Evolutionary conservation across 495 filamentous ascomycete genomes (phyloP).

Genomic region (Daldinia loculata): DNA sequence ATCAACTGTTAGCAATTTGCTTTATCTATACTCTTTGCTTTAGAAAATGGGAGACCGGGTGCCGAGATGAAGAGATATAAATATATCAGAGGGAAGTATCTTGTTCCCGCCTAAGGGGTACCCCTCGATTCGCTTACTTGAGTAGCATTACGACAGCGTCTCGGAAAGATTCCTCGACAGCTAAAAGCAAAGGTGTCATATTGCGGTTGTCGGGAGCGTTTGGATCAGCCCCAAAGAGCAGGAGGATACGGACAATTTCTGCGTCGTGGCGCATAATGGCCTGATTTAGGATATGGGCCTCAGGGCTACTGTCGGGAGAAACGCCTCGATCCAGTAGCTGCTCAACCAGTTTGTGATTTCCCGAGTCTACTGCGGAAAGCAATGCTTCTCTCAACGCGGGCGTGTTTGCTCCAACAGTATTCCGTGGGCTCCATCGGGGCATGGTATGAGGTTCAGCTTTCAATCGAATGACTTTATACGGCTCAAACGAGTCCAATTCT

Average conservation of each 20-base stretch:
- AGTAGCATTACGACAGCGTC: conserved; percentile 58
- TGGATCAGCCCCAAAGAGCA: conserved; percentile 59
- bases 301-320: conserved; percentile 52
- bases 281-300: conserved; percentile 51
- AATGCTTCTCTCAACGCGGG: conserved; percentile 46
- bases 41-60: background rate
- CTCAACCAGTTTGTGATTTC: conserved; percentile 58
- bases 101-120: background rate
- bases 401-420: conserved; percentile 44
- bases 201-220: conserved; percentile 54
- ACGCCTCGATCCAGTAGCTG: conserved; percentile 62
- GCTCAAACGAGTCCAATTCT: conserved; percentile 45
- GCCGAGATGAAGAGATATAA: background rate
- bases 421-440: conserved; percentile 52
- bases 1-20: conserved; percentile 3
- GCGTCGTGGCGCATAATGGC: conserved; percentile 56
- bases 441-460: conserved; percentile 47
- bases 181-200: conserved; percentile 53
- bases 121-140: conserved; percentile 40
- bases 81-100: background rate
- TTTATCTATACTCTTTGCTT: background rate
- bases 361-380: conserved; percentile 50
- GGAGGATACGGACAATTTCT: conserved; percentile 57
- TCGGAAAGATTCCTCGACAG: conserved; percentile 55
- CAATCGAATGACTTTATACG: conserved; percentile 47